phyloP scores from a whole-genome alignment of 1,284 basidiomycete genomes.

The Mycena sp. region DNA sequence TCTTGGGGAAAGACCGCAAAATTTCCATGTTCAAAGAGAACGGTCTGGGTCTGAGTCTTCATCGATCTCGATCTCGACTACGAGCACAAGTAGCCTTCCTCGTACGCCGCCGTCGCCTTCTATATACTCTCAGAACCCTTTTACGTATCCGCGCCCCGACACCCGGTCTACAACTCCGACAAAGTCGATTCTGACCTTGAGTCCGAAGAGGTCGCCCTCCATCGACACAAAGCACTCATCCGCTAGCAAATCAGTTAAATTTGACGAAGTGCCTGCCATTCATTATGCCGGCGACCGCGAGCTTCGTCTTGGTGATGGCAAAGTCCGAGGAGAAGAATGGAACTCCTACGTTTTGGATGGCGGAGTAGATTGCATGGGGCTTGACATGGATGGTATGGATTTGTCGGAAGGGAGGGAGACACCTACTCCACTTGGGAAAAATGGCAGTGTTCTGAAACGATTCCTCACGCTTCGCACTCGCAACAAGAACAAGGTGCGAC shows the following conservation, averaged over 20 bases:
- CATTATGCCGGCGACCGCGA: constrained; percentile 50
- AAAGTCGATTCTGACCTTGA: constrained; percentile 26
- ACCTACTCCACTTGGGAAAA: constrained; percentile 16
- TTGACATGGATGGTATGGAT: constrained; percentile 51
- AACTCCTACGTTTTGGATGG: constrained; percentile 29
- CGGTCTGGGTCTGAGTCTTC: constrained; percentile 29
- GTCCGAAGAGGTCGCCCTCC: constrained; percentile 46
- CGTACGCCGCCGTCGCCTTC: constrained; percentile 51
- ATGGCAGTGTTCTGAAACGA: constrained; percentile 18
- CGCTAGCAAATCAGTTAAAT: constrained; percentile 57
- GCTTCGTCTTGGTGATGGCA: constrained; percentile 33
- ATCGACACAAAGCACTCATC: constrained; percentile 49
- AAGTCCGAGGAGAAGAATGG: constrained; percentile 30
- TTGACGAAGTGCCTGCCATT: constrained; percentile 57
- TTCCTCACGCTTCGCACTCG: constrained; percentile 23
- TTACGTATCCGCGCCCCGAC: constrained; percentile 25
- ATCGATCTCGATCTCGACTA: constrained; percentile 20
- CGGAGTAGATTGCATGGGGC: constrained; percentile 38
- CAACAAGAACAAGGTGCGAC: constrained; percentile 23
- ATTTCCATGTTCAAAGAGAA: constrained; percentile 29
- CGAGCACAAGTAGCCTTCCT: constrained; percentile 27
- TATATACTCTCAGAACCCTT: constrained; percentile 27
- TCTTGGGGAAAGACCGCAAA: constrained; percentile 24
- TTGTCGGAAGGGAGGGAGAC: constrained; percentile 34
- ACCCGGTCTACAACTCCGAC: constrained; percentile 29